Base-by-base conservation (phyloP, 1,284 basidiomycete species). In the Marasmius oreades region DNA sequence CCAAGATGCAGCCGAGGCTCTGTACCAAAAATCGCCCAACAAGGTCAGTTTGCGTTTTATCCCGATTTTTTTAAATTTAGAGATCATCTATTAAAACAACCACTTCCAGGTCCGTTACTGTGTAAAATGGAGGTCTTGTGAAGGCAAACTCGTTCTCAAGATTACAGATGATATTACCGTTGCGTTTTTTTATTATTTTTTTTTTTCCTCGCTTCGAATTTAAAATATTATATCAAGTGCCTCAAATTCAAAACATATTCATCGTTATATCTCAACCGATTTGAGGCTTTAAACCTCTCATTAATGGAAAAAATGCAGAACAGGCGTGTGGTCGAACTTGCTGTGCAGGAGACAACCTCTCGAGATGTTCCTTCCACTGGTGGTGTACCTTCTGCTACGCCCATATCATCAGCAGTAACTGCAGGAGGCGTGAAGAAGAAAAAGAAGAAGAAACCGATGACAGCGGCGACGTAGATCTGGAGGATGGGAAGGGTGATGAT, bases 241-340 rank as follows among this genome's bases (percentile, higher is more conserved):
- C 77, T 97, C 67, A 96, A 95, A 72, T 98, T 95, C 79, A 93
- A 94, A 70, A 95, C 95, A 1, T 86, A 88, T 64, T 95, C 93
- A 1, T 92, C 92, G 46, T 88, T 95, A 68, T 94, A 93, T 73
- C 84, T 98, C 62, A 95, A 96, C 76, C 88, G 95, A 62, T 96
- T 98, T 73, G 95, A 98, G 72, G 80, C 88, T 4, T 81, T 98
- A 62, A 97, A 95, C 69, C 80, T 90, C 53, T 81, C 86, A 5
- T 74, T 94, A 55, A 90, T 90, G 77, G 81, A 86, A 64, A 88
- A 88, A 70, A 93, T 93, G 87, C 86, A 85, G 67, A 92, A 92
- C 64, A 70, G 66, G 45, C 73, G 70, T 58, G 64, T 65, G 1
- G 59, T 65, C 24, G 57, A 63, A 39, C 37, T 55, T 5, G 63